Evolutionary conservation across 768 basidiomycete genomes (phyloP), one percentile per base, ranked within the genome.

Genomic region (Panellus pusillus): DNA sequence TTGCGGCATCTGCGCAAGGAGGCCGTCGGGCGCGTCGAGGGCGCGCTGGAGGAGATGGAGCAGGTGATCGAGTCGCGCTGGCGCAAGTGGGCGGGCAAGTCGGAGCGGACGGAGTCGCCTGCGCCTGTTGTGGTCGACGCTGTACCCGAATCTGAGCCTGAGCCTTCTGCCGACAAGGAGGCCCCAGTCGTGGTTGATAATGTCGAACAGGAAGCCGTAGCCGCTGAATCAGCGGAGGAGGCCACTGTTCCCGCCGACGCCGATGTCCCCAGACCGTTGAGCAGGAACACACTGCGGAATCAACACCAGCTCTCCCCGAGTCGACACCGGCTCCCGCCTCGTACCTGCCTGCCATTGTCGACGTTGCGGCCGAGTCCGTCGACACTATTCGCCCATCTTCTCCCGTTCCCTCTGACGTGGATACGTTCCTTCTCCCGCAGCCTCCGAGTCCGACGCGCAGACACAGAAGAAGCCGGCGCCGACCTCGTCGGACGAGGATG

Each of bases 1-100:
- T 70, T 91, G 41, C 66, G 87, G 44, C 66, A 67, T 18, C 69
- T 61, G 49, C 66, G 88, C 58, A 86, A 82, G 69, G 74, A 74
- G 41, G 72, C 83, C 9, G 87, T 88, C 14, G 63, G 60, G 13
- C 63, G 61, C 45, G 79, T 89, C 14, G 87, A 86, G 72, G 61
- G 65, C 20, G 86, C 81, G 37, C 62, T 89, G 40, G 79, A 78
- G 56, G 73, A 73, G 38, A 55, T 86, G 24, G 84, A 83, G 61
- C 62, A 65, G 52, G 70, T 73, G 36, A 74, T 85, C n/a, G 74
- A 76, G 60, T 72, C 68, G 35, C 66, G 71, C 35, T 74, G 70
- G 65, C 73, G 68, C 54, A 60, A 62, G 20, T 63, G 55, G 42
- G 49, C 62, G 18, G 61, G 65, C 20, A 66, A 65, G 61, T 58